Evolutionary conservation across 139 green algal species (phyloP).

Genomic region (Picochlorum sp.): DNA sequence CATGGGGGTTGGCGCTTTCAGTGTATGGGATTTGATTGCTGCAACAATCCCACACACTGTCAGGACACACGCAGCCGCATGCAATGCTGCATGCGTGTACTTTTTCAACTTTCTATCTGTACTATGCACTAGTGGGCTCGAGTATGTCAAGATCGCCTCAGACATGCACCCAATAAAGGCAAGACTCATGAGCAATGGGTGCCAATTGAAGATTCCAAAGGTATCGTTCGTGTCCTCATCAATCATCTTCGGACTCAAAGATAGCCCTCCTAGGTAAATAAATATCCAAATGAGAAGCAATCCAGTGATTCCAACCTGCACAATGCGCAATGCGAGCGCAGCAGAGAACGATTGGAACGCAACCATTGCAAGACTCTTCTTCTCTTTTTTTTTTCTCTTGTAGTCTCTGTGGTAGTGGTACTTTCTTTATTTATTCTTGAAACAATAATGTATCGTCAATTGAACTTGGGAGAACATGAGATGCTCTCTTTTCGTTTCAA

Average conservation of each 20-base stretch:
- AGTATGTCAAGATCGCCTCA: conserved; percentile 61
- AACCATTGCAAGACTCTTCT: not conserved
- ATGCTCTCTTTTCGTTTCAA: not conserved
- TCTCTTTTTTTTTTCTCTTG: too few relatives aligned
- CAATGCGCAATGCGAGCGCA: not conserved
- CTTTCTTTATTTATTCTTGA: too few relatives aligned
- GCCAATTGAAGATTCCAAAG: conserved; percentile 65
- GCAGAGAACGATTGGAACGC: not conserved
- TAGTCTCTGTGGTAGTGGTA: too few relatives aligned
- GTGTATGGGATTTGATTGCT: conserved; percentile 47
- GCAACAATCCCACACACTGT: conserved; percentile 36
- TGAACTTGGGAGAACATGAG: not conserved
- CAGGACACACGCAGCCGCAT: conserved; percentile 35
- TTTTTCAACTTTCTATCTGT: conserved; percentile 39
- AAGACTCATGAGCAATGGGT: conserved; percentile 60
- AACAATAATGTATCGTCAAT: too few relatives aligned
- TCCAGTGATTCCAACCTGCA: conserved; percentile 4
- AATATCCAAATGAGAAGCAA: conserved; percentile 16
- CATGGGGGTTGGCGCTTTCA: conserved; percentile 48
- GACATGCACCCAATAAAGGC: conserved; percentile 61
- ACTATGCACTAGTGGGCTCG: conserved; percentile 21
- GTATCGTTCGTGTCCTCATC: conserved; percentile 35
- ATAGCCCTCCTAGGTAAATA: conserved; percentile 19
- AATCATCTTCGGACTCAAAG: not conserved
- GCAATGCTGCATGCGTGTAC: conserved; percentile 17